Conservation (phyloP, 768 basidiomycete species). For the Tylopilus vinaceipallidus region DNA sequence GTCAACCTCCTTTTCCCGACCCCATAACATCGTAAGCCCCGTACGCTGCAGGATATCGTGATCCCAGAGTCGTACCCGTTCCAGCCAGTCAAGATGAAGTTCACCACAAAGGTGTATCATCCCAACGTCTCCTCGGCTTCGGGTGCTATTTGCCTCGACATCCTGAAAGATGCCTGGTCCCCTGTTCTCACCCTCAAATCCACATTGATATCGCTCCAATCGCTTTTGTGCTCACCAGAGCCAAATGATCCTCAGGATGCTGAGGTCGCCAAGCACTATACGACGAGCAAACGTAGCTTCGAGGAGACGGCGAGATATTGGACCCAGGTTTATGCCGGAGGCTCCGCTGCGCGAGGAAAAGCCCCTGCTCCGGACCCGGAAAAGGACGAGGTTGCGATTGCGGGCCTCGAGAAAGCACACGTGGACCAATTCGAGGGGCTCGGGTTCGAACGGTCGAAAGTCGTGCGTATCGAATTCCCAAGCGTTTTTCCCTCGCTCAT, state of each 20-base stretch:
- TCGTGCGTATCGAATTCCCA: slow-evolving; percentile 54
- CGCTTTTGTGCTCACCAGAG: slow-evolving; percentile 88
- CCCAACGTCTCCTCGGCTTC: slow-evolving; percentile 94
- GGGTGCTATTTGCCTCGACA: slow-evolving; percentile 93
- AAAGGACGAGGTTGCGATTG: slow-evolving; percentile 56
- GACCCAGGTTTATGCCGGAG: slow-evolving; percentile 90
- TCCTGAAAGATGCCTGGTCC: slow-evolving; percentile 86
- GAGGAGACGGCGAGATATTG: slow-evolving; percentile 93
- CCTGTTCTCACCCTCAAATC: slow-evolving; percentile 95
- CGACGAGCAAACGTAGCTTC: slow-evolving; percentile 82
- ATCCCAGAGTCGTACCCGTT: slow-evolving; percentile 92
- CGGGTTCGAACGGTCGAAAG: slow-evolving; percentile 80
- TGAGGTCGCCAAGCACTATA: slow-evolving; percentile 96
- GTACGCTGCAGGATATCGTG: slow-evolving; percentile 68
- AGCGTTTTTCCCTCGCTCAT: neutral
- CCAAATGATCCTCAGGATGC: slow-evolving; percentile 98
- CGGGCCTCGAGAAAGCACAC: slow-evolving; percentile 79
- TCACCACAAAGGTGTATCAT: slow-evolving; percentile 95
- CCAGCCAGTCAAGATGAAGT: slow-evolving; percentile 97
- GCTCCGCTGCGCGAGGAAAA: slow-evolving; percentile 49
- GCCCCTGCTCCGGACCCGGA: slow-evolving; percentile 28
- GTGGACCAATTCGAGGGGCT: slow-evolving; percentile 82
- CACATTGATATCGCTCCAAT: slow-evolving; percentile 92
- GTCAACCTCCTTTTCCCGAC: slow-evolving; percentile 31
- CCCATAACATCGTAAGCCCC: slow-evolving; percentile 1